phyloP scores from a whole-genome alignment of 1,139 yeast genomes.

The Diutina neorugosa region DNA sequence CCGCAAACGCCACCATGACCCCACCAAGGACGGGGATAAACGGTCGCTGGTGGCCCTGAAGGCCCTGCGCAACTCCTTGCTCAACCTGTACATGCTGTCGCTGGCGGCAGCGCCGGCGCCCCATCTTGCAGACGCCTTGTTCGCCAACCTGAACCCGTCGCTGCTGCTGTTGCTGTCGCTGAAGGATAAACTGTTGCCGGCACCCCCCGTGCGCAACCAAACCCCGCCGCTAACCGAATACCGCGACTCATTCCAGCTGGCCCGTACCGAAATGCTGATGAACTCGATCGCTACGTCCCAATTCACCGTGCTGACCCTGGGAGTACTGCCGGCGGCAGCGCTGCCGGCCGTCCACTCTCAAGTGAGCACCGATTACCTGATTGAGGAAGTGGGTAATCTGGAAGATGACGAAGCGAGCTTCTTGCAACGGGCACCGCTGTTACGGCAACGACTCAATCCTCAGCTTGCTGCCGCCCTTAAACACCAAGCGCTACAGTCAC shows the following conservation, averaged over 20 bases:
- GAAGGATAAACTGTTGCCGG: slow-evolving; percentile 1
- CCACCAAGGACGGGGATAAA: background rate
- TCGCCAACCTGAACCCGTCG: background rate
- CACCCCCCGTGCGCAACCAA: background rate
- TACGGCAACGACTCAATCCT: slow-evolving; percentile 1
- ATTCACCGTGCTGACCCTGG: slow-evolving; percentile 2
- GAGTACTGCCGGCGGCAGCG: background rate
- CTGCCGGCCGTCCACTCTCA: background rate
- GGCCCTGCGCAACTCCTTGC: slow-evolving; percentile 8
- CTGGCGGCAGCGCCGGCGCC: background rate
- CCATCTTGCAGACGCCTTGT: background rate
- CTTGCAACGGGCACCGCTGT: slow-evolving; percentile 3
- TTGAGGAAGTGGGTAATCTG: background rate
- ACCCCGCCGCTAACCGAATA: background rate
- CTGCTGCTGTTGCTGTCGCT: slow-evolving; percentile 1
- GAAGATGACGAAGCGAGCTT: background rate
- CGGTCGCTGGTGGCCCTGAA: slow-evolving; percentile 6
- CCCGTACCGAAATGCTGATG: background rate
- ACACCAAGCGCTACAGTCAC: background rate
- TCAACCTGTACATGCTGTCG: background rate
- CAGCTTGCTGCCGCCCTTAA: background rate
- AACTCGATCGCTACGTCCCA: background rate
- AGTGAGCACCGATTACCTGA: background rate
- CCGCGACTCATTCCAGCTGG: background rate
- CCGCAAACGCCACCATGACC: slow-evolving; percentile 16